A percentile compares a stretch with the other conserved stretches of the same genome.
Evolutionary conservation across 164 flowering plant genomes (phyloP).

Genomic region (Protea cynaroides): DNA sequence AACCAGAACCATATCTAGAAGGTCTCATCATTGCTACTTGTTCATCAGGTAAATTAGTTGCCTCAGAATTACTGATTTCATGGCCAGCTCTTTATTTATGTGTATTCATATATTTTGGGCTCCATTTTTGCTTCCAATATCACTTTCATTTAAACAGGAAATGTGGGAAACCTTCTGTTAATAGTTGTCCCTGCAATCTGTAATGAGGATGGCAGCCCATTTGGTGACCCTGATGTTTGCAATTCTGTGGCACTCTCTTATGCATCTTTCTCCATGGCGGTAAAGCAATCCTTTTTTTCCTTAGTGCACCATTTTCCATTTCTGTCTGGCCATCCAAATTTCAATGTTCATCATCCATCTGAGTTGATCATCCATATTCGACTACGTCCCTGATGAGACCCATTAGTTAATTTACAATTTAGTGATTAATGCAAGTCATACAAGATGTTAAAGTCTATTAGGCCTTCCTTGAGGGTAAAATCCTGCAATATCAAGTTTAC

Average conservation of each 20-base stretch:
- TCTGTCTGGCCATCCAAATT: neutral
- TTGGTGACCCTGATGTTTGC: slow-evolving; percentile 47
- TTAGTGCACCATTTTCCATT: neutral
- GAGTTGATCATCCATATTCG: too few relatives aligned
- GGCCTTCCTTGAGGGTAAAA: too few relatives aligned
- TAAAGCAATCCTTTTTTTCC: slow-evolving; percentile 13
- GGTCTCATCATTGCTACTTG: slow-evolving; percentile 77
- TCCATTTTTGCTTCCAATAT: neutral
- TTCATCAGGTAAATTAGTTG: slow-evolving; percentile 51
- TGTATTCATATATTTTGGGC: neutral
- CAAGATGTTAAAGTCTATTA: too few relatives aligned
- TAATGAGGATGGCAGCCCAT: slow-evolving; percentile 64
- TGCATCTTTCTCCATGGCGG: slow-evolving; percentile 96
- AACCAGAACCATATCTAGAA: slow-evolving; percentile 60
- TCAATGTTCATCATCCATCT: too few relatives aligned
- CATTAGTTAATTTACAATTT: too few relatives aligned
- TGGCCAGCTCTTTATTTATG: neutral
- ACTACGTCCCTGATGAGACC: too few relatives aligned
- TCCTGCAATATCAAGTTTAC: neutral
- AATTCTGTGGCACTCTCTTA: slow-evolving; percentile 61
- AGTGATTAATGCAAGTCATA: too few relatives aligned
- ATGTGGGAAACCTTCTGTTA: slow-evolving; percentile 78
- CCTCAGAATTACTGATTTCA: neutral
- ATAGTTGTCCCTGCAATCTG: slow-evolving; percentile 88
- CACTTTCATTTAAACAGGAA: slow-evolving; percentile 35